Evolutionary conservation across 1,284 basidiomycete species (phyloP).

Genomic region (Inonotus obliquus): DNA sequence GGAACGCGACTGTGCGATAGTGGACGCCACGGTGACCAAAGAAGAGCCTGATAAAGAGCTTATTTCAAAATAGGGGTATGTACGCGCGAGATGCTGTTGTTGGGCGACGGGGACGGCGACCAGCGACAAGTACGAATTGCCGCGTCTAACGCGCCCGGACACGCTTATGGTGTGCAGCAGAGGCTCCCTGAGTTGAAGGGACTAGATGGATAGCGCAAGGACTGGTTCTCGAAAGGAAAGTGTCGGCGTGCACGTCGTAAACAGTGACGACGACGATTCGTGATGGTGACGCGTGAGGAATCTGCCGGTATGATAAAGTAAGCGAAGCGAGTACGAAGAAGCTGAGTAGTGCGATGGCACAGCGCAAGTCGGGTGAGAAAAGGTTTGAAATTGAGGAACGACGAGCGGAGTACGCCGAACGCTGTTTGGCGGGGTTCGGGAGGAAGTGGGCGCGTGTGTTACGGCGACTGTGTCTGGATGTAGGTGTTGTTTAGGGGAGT

Average conservation of each 20-base stretch:
- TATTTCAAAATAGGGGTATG: background rate
- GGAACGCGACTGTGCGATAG: conserved; percentile 29
- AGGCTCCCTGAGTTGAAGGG: background rate
- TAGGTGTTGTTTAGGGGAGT: conserved; percentile 1
- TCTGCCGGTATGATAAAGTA: conserved; percentile 20
- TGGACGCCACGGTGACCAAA: conserved; percentile 20
- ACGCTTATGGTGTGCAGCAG: conserved; percentile 8
- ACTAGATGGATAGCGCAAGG: background rate
- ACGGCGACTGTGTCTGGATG: background rate
- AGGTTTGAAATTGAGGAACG: background rate
- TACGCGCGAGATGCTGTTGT: conserved; percentile 13
- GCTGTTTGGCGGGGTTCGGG: conserved; percentile 6
- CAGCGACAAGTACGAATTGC: conserved; percentile 1
- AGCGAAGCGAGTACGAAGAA: conserved; percentile 21
- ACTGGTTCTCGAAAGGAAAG: background rate
- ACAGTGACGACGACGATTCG: conserved; percentile 24
- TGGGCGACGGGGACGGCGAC: conserved; percentile 13
- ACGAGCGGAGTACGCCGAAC: conserved; percentile 8
- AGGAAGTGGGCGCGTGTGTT: conserved; percentile 1
- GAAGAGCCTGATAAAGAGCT: conserved; percentile 14
- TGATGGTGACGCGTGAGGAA: conserved; percentile 22
- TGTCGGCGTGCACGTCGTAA: conserved; percentile 19
- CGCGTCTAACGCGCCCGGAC: conserved; percentile 15
- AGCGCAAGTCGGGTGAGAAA: background rate
- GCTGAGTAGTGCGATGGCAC: background rate